phyloP scores from a whole-genome alignment of 768 basidiomycete species.

The Agaricus blazei region DNA sequence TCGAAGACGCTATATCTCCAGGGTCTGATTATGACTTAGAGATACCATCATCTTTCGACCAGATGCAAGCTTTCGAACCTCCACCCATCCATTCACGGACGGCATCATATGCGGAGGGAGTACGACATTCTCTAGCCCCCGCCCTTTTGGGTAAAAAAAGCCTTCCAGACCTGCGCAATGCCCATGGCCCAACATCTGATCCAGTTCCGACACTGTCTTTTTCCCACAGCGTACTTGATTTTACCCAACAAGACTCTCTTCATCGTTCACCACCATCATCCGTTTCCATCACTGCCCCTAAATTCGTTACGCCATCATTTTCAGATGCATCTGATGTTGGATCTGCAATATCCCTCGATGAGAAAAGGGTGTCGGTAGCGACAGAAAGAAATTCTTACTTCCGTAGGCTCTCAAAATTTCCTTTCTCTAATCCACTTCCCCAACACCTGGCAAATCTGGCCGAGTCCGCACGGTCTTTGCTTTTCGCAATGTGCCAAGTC shows the following conservation, averaged over 20 bases:
- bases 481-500: conserved; percentile 89
- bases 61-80: conserved; percentile 10
- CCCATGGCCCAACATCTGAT: conserved; percentile 7
- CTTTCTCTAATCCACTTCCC: conserved; percentile 66
- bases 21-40: conserved; percentile 11
- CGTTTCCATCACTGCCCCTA: conserved; percentile 16
- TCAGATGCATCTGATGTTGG: conserved; percentile 38
- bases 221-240: background rate
- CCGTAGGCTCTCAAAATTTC: conserved; percentile 79
- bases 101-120: conserved; percentile 23
- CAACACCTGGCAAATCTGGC: conserved; percentile 62
- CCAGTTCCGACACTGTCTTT: conserved; percentile 3
- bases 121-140: background rate
- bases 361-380: conserved; percentile 51
- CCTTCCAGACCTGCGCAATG: conserved; percentile 69
- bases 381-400: conserved; percentile 91
- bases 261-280: conserved; percentile 26
- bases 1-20: conserved; percentile 29
- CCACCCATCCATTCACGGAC: conserved; percentile 50
- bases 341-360: background rate
- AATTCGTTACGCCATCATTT: conserved; percentile 12
- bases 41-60: conserved; percentile 3
- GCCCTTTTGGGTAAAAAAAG: conserved; percentile 60
- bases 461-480: conserved; percentile 86
- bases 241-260: conserved; percentile 1